Evolutionary conservation across 2,329 filamentous ascomycete genomes (phyloP).

Genomic region (Fusarium tjaetaba): DNA sequence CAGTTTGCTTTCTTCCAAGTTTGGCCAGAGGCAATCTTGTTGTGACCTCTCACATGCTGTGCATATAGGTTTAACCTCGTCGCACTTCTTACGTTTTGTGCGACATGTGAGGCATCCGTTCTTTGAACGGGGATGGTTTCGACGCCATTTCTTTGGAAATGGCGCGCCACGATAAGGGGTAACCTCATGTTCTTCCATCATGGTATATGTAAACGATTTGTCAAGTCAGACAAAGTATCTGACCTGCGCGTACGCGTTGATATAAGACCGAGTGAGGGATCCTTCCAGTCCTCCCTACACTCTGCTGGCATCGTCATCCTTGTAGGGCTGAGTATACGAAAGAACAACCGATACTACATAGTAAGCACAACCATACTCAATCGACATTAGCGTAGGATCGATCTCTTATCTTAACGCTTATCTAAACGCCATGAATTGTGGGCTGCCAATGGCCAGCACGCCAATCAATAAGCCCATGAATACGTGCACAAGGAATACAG

Average conservation of each 20-base stretch:
- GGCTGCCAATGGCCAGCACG: too few relatives aligned
- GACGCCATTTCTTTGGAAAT: conserved; percentile 10
- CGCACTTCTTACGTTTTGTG: conserved; percentile 14
- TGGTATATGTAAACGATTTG: neutral
- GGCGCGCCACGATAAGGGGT: neutral
- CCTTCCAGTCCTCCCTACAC: neutral
- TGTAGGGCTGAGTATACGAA: neutral
- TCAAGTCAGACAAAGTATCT: neutral
- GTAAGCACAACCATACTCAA: neutral
- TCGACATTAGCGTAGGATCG: neutral
- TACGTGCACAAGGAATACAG: neutral
- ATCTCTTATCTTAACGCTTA: neutral
- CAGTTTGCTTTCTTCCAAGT: neutral
- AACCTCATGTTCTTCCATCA: neutral
- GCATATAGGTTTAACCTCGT: neutral
- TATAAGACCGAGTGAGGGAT: neutral
- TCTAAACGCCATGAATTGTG: neutral
- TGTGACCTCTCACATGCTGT: neutral
- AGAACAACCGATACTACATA: neutral
- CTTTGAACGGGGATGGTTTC: conserved; percentile 15
- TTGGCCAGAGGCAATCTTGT: neutral
- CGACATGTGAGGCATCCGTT: conserved; percentile 7
- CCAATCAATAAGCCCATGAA: too few relatives aligned
- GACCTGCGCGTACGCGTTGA: neutral
- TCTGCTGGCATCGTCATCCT: neutral